Percentiles rank a stretch among this genome's conserved stretches.
Conservation (phyloP, 1,139 yeast species). For the Candida gigantensis region DNA sequence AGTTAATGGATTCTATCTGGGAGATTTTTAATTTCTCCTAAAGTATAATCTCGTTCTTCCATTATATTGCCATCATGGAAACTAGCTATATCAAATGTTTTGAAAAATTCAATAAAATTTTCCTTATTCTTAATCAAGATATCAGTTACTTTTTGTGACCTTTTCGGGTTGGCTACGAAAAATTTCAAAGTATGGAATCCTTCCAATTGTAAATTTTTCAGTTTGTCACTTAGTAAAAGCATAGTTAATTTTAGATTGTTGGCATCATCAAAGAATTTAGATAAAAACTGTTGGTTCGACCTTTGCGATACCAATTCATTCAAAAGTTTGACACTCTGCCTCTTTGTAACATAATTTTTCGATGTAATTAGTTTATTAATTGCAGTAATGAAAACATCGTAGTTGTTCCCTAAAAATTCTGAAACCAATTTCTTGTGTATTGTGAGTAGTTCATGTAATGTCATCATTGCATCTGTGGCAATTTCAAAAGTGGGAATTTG, state of each 20-base stretch:
- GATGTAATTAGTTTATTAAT: conserved; percentile 74
- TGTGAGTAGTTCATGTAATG: conserved; percentile 69
- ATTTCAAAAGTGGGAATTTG: conserved; percentile 79
- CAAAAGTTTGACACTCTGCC: conserved; percentile 83
- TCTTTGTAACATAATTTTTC: conserved; percentile 83
- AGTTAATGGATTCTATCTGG: conserved; percentile 39
- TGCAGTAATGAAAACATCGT: conserved; percentile 54
- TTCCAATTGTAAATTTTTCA: conserved; percentile 84
- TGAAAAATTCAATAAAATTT: conserved; percentile 70
- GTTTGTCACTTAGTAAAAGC: conserved; percentile 84
- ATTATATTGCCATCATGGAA: conserved; percentile 67
- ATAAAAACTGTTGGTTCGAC: conserved; percentile 71
- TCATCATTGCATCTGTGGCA: conserved; percentile 86
- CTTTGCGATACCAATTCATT: conserved; percentile 75
- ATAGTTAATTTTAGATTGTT: conserved; percentile 82
- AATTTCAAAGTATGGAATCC: conserved; percentile 92
- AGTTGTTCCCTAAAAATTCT: conserved; percentile 62
- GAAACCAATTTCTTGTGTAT: conserved; percentile 67
- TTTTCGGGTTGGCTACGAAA: conserved; percentile 92
- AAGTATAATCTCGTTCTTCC: conserved; percentile 80
- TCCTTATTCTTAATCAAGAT: conserved; percentile 80
- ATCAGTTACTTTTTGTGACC: conserved; percentile 76
- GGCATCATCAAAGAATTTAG: conserved; percentile 75
- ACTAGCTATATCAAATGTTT: conserved; percentile 62
- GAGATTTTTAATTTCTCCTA: conserved; percentile 69